Evolutionary conservation across 257 asterid species (phyloP), one percentile per base, ranked within the genome.

Genomic region (Petrea volubilis): DNA sequence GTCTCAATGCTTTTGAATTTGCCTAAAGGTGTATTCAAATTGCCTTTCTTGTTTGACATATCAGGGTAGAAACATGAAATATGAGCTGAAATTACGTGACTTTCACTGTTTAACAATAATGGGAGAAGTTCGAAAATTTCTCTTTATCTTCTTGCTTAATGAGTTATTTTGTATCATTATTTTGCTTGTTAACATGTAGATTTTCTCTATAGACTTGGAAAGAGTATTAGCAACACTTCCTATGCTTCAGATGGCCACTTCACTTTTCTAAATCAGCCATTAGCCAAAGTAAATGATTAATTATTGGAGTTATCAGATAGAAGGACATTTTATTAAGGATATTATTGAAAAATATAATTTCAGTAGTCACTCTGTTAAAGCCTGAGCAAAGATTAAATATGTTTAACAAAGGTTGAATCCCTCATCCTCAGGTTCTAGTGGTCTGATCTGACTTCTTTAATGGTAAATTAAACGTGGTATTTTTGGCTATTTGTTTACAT

Each of bases 1-100:
- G 15, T 65, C 70, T 62, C 60, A 49, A 61, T 68, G 36, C 57
- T 24, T 40, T 64, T 24, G 38, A 11, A 64, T 67, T n/a, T 47
- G 23, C 8, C 25, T 36, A 24, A 24, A n/a, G 8, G 10, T 41
- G 31, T 33, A 14, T 24, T 47, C 5, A 21, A 43, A 41, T 51
- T 9, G 13, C 64, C 2, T 44, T 68, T 67, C 64, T 52, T 36
- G 68, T 67, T 61, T 50, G 28, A 7, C 40, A 73, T 49, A 51
- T 58, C 41, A 9, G 23, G n/a, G 58, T 5, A 23, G 9, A 13
- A 49, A 24, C 27, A 11, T 53, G 43, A 59, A 68, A 23, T 66
- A 40, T 56, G 58, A 53, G 49, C 11, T 23, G 18, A 44, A 27
- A 29, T 52, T 60, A 7, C 61, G 9, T 61, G 14, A 46, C 10